Base-by-base conservation (phyloP, 108 stramenopile species). In the Mediolabrus comicus region DNA sequence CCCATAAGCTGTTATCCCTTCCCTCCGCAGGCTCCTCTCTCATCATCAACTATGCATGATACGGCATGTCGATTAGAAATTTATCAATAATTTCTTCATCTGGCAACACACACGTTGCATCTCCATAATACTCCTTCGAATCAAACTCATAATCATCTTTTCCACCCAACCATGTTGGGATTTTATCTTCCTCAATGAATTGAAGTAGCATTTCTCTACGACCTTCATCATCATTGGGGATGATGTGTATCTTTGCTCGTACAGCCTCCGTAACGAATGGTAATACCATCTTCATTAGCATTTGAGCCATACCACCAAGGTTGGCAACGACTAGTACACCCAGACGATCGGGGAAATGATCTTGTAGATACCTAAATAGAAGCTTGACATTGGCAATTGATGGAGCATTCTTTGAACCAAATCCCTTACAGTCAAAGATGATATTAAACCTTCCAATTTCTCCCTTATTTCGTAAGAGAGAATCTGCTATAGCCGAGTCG, bases 301-400 rank as follows among this genome's bases (percentile, higher is more conserved):
- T 69, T 54, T 87, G 80, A 11, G 70, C 82, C 12, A 83, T 43
- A 32, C 83, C 71, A 8, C 70, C 70, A 24, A 89, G 60, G 64
- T 92, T 89, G 17, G 65, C 72, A 39, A 88, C 28, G 13, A 89
- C 33, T 6, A 92, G 29, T 13, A 87, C 74, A 1, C 88, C 88
- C 36, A 92, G 64, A 27, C 86, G 61, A 76, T 92, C 84, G 8
- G 88, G 88, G 56, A 78, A 92, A 59, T 92, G 88, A 74, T 92
- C 91, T 66, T 92, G 91, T 36, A 92, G 62, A 41, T 86, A 83
- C 1, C 75, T 69, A 46, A 92, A 66, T 14, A 79, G 46, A 24
- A 56, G 46, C 53, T 89, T 87, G 34, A 86, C 58, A 19, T 67
- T 32, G 12, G 76, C 49, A 14, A 92, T 27, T 25, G 66, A 54